Evolutionary conservation across 2,329 filamentous ascomycete genomes (phyloP), one percentile per base, ranked within the genome.

Genomic region (Verticillium tricorpus): DNA sequence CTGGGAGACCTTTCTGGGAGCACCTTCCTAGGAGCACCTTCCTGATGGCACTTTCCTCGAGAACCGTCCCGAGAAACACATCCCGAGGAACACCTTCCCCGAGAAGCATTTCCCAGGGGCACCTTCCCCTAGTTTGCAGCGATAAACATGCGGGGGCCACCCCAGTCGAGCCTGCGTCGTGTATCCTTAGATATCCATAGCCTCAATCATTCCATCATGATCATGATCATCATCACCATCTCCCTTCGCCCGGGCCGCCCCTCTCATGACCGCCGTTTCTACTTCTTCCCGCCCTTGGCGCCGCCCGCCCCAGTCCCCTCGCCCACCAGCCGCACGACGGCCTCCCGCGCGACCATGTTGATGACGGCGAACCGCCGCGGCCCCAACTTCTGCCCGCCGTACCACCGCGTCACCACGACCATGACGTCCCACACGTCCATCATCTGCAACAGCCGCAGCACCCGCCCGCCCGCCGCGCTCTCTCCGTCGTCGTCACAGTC

Each of bases 401-500:
- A 99, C 95, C 95, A 99, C 65, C 95, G 80, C 45, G 91, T 93
- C 32, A 99, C 94, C 3, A 99, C 89, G 0, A 99, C 92, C 79
- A 98, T 89, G 17, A 90, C 89, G 74, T 96, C 86, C 93, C 93
- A 97, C 12, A 96, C 82, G 70, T 93, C 91, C 91, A 97, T 97
- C 64, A 97, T 77, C 78, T 97, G 93, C 88, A 99, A 89, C 34
- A 99, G 79, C 77, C 96, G 92, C 63, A 98, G 76, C 70, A 99
- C 76, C 52, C 95, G 83, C 0, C 90, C 88, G 0, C 95, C 95
- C 0, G 95, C 95, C 6, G 95, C 95, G 31, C 91, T 91, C 81
- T 99, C 95, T 2, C 95, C 95, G 73, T 99, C 95, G 70, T 99
- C 95, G 69, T 99, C 91, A 71, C 89, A 97, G 76, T 99, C 95